Evolutionary conservation across 2,329 filamentous ascomycete species (phyloP), one percentile per base, ranked within the genome.

Genomic region (Penicillium sp.): DNA sequence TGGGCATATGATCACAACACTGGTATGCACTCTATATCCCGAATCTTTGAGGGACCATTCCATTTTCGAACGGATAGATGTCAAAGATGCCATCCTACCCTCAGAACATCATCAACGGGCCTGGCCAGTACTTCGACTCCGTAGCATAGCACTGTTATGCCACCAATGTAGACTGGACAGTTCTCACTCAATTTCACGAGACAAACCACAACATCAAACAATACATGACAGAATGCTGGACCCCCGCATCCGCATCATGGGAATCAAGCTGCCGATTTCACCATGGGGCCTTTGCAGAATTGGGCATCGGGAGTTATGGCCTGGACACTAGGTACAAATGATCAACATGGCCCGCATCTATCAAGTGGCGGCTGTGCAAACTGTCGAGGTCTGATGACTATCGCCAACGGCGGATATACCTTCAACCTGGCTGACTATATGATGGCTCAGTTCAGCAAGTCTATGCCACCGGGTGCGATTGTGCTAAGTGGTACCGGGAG

Each of bases 341-440:
- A 64, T 11, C 47, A 61, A 9, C 62, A 64, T 20, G 68, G 68
- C 0, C 69, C 69, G 3, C 68, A 71, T 50, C 58, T 69, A 2
- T 62, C 65, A 13, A 63, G 49, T 20, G 69, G 68, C 11, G 69
- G 69, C 4, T 71, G 69, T 52, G 59, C 29, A 11, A 62, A 47
- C n/a, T 71, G 68, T 44, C 60, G 60, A 9, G 69, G 69, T 2
- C 45, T 69, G 16, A 66, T 71, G 5, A 67, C 66, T 22, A 56
- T 69, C 32, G 65, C 67, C 8, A 63, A 72, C 11, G 72, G 70
- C 22, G 75, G 72, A 3, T 83, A 82, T 66, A 70, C 68, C 4
- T 75, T 77, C 58, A 76, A 75, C 26, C 72, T 79, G 7, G 79
- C 81, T 58, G 82, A 82, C 68, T 82, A 82, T 65, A 80, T 81